These are phyloP conservation scores for Cicer judaicum DNA, from an alignment of 306 rosid species.

Conservation along the genomic window DNA sequence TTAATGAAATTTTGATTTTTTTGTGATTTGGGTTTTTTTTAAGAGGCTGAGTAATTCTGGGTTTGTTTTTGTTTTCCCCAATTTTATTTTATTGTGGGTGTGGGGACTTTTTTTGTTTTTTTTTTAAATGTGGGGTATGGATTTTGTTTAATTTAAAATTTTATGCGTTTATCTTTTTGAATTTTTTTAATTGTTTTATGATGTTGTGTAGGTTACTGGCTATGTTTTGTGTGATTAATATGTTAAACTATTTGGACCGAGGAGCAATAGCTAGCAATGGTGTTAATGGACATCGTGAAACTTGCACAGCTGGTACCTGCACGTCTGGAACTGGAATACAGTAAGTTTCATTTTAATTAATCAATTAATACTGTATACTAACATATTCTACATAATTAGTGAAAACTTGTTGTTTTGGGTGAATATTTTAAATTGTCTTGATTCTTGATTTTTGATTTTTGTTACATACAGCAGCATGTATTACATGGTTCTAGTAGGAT, in stretches of 20 bases:
- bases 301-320: conserved; percentile 75
- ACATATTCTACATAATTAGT: conserved; percentile 17
- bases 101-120: background rate
- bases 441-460: too few species aligned
- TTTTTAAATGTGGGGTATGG: background rate
- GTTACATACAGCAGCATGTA: too few species aligned
- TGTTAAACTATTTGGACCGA: conserved; percentile 90
- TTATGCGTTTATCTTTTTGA: conserved; percentile 22
- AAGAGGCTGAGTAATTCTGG: background rate
- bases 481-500: too few species aligned
- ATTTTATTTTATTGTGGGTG: conserved; percentile 21
- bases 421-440: background rate
- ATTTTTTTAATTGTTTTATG: conserved; percentile 12
- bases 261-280: conserved; percentile 98
- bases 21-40: conserved; percentile 25
- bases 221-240: conserved; percentile 75
- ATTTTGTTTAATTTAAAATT: conserved; percentile 27
- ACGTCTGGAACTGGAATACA: conserved; percentile 82
- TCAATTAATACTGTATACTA: conserved; percentile 17
- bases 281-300: conserved; percentile 81
- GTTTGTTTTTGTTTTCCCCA: background rate
- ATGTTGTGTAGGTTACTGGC: conserved; percentile 66
- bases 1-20: conserved; percentile 30
- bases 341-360: conserved; percentile 53
- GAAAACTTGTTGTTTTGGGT: background rate